phyloP scores from a whole-genome alignment of 192 early-diverging fungal species.

The Podila minutissima region DNA sequence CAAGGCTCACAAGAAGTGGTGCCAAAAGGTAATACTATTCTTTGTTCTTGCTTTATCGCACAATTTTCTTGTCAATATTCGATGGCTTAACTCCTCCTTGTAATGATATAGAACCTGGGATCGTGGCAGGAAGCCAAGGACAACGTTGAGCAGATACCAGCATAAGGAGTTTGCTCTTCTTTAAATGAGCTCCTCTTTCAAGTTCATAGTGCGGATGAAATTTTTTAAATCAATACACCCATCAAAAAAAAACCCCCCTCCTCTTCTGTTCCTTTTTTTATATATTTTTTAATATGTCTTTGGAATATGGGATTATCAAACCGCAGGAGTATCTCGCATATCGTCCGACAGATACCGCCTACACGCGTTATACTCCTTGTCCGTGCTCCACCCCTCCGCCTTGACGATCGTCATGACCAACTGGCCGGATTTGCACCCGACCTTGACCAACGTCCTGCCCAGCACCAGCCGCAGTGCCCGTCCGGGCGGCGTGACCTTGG shows the following conservation, averaged over 20 bases:
- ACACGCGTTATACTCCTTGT: constrained; percentile 48
- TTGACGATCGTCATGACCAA: constrained; percentile 50
- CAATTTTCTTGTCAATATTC: too few species aligned
- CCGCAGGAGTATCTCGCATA: constrained; percentile 4
- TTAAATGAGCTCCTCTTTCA: too few species aligned
- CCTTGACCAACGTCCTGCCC: constrained; percentile 20
- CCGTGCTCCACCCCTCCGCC: constrained; percentile 46
- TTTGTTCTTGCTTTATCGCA: too few species aligned
- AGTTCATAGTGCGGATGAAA: too few species aligned
- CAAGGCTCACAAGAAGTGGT: constrained; percentile 76
- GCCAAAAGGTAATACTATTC: constrained; percentile 64
- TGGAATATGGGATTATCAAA: neutral
- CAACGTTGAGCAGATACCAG: constrained; percentile 59
- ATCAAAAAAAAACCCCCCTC: too few species aligned
- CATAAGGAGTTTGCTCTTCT: constrained; percentile 1
- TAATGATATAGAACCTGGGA: constrained; percentile 56
- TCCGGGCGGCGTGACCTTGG: constrained; percentile 33
- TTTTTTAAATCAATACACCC: too few species aligned
- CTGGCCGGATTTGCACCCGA: constrained; percentile 34
- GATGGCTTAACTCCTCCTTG: neutral
- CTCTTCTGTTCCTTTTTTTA: neutral
- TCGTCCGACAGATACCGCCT: constrained; percentile 24
- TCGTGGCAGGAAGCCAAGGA: constrained; percentile 65
- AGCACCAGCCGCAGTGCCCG: constrained; percentile 33
- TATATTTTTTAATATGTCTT: constrained; percentile 9